Conservation (phyloP, 176 grass and related monocot species). For the Zoysia japonica region DNA sequence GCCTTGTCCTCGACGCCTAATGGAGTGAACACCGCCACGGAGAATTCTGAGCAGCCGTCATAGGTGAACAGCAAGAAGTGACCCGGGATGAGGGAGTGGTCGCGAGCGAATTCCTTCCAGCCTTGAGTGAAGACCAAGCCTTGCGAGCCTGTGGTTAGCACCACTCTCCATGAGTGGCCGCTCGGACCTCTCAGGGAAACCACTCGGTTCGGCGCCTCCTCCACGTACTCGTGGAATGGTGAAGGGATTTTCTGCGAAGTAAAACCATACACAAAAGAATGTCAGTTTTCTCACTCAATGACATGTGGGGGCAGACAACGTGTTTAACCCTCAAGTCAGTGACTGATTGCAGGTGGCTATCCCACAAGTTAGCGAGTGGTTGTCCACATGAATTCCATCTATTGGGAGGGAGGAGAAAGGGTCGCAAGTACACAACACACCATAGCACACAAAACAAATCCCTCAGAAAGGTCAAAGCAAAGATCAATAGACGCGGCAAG, state of each 20-base stretch:
- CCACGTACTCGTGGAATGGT: slow-evolving; percentile 53
- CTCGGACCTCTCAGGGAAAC: slow-evolving; percentile 60
- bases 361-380: too few relatives aligned
- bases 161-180: slow-evolving; percentile 56
- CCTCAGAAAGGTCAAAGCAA: too few relatives aligned
- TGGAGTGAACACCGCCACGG: slow-evolving; percentile 54
- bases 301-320: too few relatives aligned
- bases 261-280: slow-evolving; percentile 23
- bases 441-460: too few relatives aligned
- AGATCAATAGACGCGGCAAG: too few relatives aligned
- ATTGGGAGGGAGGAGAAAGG: too few relatives aligned
- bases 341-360: too few relatives aligned
- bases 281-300: background rate
- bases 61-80: slow-evolving; percentile 70
- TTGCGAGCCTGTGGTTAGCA: slow-evolving; percentile 43
- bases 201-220: slow-evolving; percentile 40
- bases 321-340: too few relatives aligned
- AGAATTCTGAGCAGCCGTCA: slow-evolving; percentile 55
- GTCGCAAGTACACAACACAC: too few relatives aligned
- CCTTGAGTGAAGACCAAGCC: slow-evolving; percentile 51
- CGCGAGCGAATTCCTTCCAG: slow-evolving; percentile 69
- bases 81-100: slow-evolving; percentile 56
- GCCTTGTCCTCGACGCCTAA: slow-evolving; percentile 54
- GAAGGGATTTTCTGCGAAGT: slow-evolving; percentile 70
- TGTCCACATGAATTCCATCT: too few relatives aligned